A percentile compares a stretch with the other conserved stretches of the same genome.
phyloP scores from a whole-genome alignment of 2,329 filamentous ascomycete species.

The Diaporthe ampelina region DNA sequence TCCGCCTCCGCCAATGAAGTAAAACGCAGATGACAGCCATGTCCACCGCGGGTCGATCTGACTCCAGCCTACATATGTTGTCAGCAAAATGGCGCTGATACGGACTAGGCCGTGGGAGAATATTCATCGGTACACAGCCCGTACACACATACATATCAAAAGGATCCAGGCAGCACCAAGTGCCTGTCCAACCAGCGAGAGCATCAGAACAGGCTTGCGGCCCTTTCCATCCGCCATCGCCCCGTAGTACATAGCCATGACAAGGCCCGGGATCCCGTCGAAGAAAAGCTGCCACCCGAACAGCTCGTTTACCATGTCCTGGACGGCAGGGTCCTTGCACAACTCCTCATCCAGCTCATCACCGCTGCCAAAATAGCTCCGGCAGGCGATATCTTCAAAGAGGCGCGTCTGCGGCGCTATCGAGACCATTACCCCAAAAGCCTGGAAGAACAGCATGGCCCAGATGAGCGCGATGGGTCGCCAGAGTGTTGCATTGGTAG shows the following conservation, averaged over 20 bases:
- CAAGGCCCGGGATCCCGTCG: conserved; percentile 3
- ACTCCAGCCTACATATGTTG: neutral
- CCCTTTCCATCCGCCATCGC: conserved; percentile 20
- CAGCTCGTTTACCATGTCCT: conserved; percentile 15
- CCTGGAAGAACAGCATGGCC: conserved; percentile 22
- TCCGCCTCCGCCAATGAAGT: conserved; percentile 6
- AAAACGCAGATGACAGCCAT: conserved; percentile 12
- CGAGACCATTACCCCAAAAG: neutral
- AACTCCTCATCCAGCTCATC: neutral
- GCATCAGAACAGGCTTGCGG: neutral
- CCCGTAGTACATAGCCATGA: conserved; percentile 16
- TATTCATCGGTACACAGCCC: too few species aligned
- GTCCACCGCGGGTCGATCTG: conserved; percentile 1
- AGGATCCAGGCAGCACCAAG: conserved; percentile 21
- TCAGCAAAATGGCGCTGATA: neutral
- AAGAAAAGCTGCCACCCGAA: conserved; percentile 26
- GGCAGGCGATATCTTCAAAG: conserved; percentile 14
- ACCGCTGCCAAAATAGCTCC: neutral
- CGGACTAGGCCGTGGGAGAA: neutral
- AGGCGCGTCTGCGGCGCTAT: conserved; percentile 22
- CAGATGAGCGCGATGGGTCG: conserved; percentile 6
- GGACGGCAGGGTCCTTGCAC: conserved; percentile 11
- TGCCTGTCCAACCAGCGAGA: conserved; percentile 1
- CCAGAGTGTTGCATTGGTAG: neutral
- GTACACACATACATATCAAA: neutral